Evolutionary conservation across 2,329 filamentous ascomycete species (phyloP), one percentile per base, ranked within the genome.

Genomic region (Chaetomium globosum): DNA sequence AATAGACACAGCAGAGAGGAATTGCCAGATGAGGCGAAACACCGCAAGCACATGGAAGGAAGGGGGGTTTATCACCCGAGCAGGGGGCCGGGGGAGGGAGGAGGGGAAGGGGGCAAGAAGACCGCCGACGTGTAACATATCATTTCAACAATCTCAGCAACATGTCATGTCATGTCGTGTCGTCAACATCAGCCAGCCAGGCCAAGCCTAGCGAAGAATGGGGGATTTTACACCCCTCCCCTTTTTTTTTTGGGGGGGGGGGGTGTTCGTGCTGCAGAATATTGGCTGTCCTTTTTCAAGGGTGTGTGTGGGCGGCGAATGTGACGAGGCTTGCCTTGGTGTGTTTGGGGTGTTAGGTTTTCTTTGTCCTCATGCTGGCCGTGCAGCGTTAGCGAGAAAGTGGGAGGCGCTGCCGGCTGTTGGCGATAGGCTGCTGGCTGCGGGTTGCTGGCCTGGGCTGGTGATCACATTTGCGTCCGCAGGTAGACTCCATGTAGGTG

Each of bases 211-310:
- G n/a, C 30, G 26, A 31, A 12, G 10, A n/a, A 7, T 49, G 28
- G 28, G 43, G 2, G 39, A 31, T 31, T 58, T 9, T 26, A 26
- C 26, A 23, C 23, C 13, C 36, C 39, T 48, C n/a, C n/a, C n/a
- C 2, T 26, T 26, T 26, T 26, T 26, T 4, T 26, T 26, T 26
- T 26, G n/a, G n/a, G n/a, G n/a, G n/a, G n/a, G n/a, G n/a, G n/a
- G n/a, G n/a, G n/a, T n/a, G 26, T 30, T 16, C 13, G 28, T 53
- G 51, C 19, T 48, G 56, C 56, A 58, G 56, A 48, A 30, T 58
- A 57, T 57, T 46, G 55, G 10, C 21, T 2, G 26, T 26, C 26
- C 26, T 26, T 26, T 26, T 12, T 21, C 13, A 16, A 4, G 51
- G 12, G 16, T 5, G 16, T 1, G 13, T 26, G 39, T 19, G 39